These are phyloP conservation scores for Trichoderma afroharzianum DNA, from an alignment of 2,329 filamentous ascomycete species.

Conservation along the genomic window DNA sequence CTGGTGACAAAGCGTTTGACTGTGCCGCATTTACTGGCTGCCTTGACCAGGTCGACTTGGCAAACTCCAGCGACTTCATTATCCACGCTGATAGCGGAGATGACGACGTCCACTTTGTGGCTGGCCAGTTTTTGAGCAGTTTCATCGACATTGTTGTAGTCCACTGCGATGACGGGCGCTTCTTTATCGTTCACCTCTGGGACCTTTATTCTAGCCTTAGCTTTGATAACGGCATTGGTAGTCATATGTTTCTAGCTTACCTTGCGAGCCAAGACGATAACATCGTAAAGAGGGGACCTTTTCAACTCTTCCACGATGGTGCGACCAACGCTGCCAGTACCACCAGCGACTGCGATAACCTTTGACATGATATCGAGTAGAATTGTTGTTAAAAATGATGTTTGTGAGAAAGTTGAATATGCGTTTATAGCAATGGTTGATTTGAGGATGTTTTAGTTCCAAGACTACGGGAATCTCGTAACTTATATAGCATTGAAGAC, in stretches of 20 bases:
- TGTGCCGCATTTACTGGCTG: conserved; percentile 5
- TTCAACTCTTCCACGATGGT: conserved; percentile 5
- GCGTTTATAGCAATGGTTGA: neutral
- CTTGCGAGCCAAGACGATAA: conserved; percentile 5
- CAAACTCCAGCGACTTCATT: neutral
- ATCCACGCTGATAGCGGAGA: conserved; percentile 5
- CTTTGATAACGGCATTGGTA: no score
- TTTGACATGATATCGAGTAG: neutral
- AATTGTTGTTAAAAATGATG: neutral
- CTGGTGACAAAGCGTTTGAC: conserved; percentile 13
- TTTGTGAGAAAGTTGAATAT: neutral
- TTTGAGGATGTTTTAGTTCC: neutral
- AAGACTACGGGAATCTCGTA: neutral
- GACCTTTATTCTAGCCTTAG: neutral
- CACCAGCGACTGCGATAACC: conserved; percentile 4
- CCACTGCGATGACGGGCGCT: neutral
- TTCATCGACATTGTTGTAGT: conserved; percentile 6
- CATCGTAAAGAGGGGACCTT: neutral
- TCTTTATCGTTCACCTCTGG: neutral
- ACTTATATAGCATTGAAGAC: neutral
- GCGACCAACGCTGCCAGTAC: conserved; percentile 1
- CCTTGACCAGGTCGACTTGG: conserved; percentile 12
- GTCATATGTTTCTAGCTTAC: neutral
- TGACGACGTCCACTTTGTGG: conserved; percentile 8
- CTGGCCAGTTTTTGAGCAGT: neutral